Conservation (phyloP, 2,329 filamentous ascomycete species). For the Fusarium tanahbumbuense region DNA sequence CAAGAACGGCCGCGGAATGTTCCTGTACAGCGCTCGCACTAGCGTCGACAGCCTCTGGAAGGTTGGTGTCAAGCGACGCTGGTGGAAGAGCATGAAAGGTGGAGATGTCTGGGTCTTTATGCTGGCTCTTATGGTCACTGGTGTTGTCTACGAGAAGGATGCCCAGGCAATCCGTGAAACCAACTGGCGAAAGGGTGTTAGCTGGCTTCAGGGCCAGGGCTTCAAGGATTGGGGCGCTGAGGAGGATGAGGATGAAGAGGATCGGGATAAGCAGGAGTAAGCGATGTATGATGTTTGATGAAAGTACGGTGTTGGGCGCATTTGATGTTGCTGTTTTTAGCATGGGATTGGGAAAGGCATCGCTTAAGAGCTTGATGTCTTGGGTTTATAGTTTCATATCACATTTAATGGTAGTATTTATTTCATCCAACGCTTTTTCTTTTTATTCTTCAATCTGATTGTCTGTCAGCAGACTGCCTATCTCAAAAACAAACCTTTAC, state of each 20-base stretch:
- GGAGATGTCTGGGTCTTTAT: slow-evolving; percentile 90
- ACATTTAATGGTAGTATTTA: slow-evolving; percentile 30
- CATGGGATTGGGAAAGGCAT: slow-evolving; percentile 16
- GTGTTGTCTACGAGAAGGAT: slow-evolving; percentile 79
- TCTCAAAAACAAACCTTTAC: not conserved
- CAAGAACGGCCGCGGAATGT: slow-evolving; percentile 72
- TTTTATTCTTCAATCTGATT: not conserved
- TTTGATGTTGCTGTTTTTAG: slow-evolving; percentile 3
- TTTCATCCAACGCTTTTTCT: not conserved
- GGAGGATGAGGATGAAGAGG: slow-evolving; percentile 59
- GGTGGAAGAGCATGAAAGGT: slow-evolving; percentile 85
- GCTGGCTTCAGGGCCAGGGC: slow-evolving; percentile 80
- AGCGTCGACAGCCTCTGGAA: slow-evolving; percentile 90
- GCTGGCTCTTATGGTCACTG: slow-evolving; percentile 79
- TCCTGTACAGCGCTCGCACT: slow-evolving; percentile 81
- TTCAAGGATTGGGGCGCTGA: slow-evolving; percentile 74
- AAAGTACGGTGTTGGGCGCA: slow-evolving; percentile 37
- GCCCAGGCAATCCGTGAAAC: slow-evolving; percentile 75
- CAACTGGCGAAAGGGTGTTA: slow-evolving; percentile 76
- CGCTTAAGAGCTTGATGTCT: slow-evolving; percentile 11
- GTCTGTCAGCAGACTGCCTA: not conserved
- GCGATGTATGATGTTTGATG: slow-evolving; percentile 36
- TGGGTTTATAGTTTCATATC: slow-evolving; percentile 29
- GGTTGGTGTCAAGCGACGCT: slow-evolving; percentile 88
- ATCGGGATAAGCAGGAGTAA: slow-evolving; percentile 48